Conservation (phyloP, 176 grass and related monocot species). For the Poa annua region DNA sequence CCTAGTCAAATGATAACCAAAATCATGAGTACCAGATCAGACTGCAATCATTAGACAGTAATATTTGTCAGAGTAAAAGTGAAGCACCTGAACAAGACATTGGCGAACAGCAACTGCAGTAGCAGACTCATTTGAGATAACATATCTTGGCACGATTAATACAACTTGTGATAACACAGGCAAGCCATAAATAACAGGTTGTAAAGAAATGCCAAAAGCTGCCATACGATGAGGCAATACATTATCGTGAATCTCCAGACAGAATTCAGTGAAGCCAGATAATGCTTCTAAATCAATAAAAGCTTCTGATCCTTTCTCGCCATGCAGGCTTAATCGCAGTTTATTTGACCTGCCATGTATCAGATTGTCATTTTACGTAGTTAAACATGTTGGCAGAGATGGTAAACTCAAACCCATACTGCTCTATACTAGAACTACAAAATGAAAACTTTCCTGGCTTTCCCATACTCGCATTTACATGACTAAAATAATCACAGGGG, state of each 20-base stretch:
- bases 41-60: conserved; percentile 23
- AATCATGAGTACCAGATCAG: conserved; percentile 35
- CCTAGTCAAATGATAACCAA: conserved; percentile 54
- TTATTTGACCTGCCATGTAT: conserved; percentile 68
- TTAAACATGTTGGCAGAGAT: conserved; percentile 15
- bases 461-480: conserved; percentile 26
- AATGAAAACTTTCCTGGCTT: conserved; percentile 31
- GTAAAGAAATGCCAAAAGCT: conserved; percentile 68
- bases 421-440: conserved; percentile 22
- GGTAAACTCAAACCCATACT: not conserved
- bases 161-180: conserved; percentile 68
- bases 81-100: conserved; percentile 72
- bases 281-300: conserved; percentile 70
- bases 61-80: conserved; percentile 43
- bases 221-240: conserved; percentile 48
- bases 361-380: conserved; percentile 29
- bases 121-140: conserved; percentile 73
- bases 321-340: conserved; percentile 61
- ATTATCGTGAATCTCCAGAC: conserved; percentile 63
- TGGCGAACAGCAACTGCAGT: conserved; percentile 68
- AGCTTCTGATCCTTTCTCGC: conserved; percentile 52
- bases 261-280: conserved; percentile 81
- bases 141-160: conserved; percentile 76
- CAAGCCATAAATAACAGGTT: conserved; percentile 45
- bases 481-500: conserved; percentile 12